A percentile compares a stretch with the other conserved stretches of the same genome.
These are phyloP conservation scores for Asterophora parasitica DNA, from an alignment of 768 basidiomycete species.

Conservation along the genomic window DNA sequence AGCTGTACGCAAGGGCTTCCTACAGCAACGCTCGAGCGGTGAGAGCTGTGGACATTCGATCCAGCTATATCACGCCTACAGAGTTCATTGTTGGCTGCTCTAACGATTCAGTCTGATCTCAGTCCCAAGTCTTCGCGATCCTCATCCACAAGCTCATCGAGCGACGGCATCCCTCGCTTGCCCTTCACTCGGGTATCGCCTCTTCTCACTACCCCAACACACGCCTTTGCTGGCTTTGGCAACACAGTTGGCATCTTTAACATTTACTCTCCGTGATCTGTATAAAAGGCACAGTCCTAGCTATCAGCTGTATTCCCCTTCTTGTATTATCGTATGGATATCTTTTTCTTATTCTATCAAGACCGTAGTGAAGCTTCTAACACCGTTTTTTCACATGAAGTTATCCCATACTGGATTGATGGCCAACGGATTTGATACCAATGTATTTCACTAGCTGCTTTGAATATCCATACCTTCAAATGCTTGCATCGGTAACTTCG, in stretches of 20 bases:
- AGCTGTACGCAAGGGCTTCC: constrained; percentile 45
- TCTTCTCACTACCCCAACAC: constrained; percentile 42
- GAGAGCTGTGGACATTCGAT: constrained; percentile 83
- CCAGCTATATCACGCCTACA: constrained; percentile 43
- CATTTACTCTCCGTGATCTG: constrained; percentile 21
- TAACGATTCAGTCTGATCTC: constrained; percentile 26
- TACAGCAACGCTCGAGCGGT: constrained; percentile 63
- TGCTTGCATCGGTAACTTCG: too few relatives aligned
- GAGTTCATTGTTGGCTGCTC: constrained; percentile 45
- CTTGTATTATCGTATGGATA: background rate
- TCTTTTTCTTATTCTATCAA: background rate
- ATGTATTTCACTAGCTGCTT: too few relatives aligned
- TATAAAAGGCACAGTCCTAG: background rate
- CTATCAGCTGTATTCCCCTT: background rate
- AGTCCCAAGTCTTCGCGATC: constrained; percentile 19
- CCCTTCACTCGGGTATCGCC: constrained; percentile 80
- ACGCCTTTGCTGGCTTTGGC: constrained; percentile 69
- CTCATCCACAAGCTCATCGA: constrained; percentile 17
- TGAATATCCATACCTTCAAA: too few relatives aligned
- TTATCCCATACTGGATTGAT: too few relatives aligned
- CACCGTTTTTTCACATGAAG: too few relatives aligned
- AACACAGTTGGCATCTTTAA: constrained; percentile 67
- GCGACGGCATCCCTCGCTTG: constrained; percentile 45
- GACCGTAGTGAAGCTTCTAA: background rate
- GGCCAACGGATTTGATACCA: too few relatives aligned